phyloP scores from a whole-genome alignment of 306 rosid species.

The Astragalus glycyphyllos region DNA sequence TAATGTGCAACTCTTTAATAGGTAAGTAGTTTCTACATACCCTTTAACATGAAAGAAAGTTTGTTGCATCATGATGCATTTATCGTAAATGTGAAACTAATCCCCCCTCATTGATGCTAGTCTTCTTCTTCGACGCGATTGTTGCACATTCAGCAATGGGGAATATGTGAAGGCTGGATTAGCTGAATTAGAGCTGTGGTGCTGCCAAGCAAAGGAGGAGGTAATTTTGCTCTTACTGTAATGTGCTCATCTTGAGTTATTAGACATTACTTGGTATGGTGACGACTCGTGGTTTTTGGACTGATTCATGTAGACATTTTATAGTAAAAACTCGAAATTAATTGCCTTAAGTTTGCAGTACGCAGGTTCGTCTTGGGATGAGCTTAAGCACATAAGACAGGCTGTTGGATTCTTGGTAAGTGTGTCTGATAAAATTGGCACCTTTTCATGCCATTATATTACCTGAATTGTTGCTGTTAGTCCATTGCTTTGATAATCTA shows the following conservation, averaged over 20 bases:
- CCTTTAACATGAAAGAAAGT: constrained; percentile 1
- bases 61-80: constrained; percentile 16
- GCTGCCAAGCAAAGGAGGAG: constrained; percentile 96
- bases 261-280: constrained; percentile 25
- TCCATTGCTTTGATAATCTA: constrained; percentile 8
- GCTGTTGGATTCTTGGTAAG: constrained; percentile 98
- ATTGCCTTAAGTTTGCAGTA: constrained; percentile 65
- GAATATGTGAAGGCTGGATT: constrained; percentile 94
- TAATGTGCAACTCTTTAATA: constrained; percentile 93
- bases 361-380: constrained; percentile 99
- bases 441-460: constrained; percentile 1
- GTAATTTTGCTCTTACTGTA: constrained; percentile 39
- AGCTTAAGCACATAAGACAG: constrained; percentile 98
- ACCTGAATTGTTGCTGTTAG: not conserved
- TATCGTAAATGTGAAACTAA: constrained; percentile 32
- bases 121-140: constrained; percentile 93
- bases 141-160: constrained; percentile 97
- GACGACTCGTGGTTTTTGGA: constrained; percentile 20
- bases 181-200: constrained; percentile 94
- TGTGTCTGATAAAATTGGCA: constrained; percentile 19
- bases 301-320: not conserved
- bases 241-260: constrained; percentile 17
- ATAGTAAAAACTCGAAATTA: constrained; percentile 21
- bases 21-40: constrained; percentile 55
- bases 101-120: constrained; percentile 50